phyloP scores from a whole-genome alignment of 495 filamentous ascomycete genomes.

The Cetradonia linearis region DNA sequence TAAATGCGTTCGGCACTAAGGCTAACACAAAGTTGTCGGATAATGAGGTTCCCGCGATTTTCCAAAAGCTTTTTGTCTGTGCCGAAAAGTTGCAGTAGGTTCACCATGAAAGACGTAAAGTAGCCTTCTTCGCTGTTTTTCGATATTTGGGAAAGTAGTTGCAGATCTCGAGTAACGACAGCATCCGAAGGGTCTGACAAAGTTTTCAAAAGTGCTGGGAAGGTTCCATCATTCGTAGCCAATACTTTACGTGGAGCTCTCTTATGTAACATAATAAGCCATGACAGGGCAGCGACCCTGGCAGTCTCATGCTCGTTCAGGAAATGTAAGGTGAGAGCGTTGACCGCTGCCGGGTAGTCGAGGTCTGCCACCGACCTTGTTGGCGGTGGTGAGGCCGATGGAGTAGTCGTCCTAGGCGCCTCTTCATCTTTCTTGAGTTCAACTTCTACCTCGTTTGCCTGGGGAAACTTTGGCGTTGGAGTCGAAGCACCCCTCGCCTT shows the following conservation, averaged over 20 bases:
- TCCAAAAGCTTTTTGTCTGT: conserved; percentile 87
- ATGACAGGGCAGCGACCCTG: conserved; percentile 82
- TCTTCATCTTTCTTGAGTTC: conserved; percentile 22
- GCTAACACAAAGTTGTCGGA: conserved; percentile 86
- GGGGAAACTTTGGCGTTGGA: conserved; percentile 37
- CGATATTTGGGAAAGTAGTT: conserved; percentile 91
- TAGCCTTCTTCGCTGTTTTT: conserved; percentile 93
- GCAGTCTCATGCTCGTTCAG: conserved; percentile 95
- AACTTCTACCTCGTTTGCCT: conserved; percentile 29
- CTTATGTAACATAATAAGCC: conserved; percentile 94
- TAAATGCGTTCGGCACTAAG: conserved; percentile 93
- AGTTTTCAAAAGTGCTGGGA: conserved; percentile 91
- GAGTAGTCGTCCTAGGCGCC: conserved; percentile 40
- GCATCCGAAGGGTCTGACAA: conserved; percentile 91
- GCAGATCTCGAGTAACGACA: conserved; percentile 90
- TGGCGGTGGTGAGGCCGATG: conserved; percentile 37
- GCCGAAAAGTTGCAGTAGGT: conserved; percentile 85
- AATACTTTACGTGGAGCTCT: conserved; percentile 91
- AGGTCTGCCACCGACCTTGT: conserved; percentile 55
- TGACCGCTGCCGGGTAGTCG: conserved; percentile 96
- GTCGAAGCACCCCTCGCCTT: conserved; percentile 44
- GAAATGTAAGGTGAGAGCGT: conserved; percentile 86
- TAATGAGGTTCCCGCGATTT: conserved; percentile 89
- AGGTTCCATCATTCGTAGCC: conserved; percentile 93
- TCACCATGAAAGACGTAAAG: conserved; percentile 97